Evolutionary conservation across 1,139 yeast species (phyloP).

Genomic region (Magnusiomyces magnusii): DNA sequence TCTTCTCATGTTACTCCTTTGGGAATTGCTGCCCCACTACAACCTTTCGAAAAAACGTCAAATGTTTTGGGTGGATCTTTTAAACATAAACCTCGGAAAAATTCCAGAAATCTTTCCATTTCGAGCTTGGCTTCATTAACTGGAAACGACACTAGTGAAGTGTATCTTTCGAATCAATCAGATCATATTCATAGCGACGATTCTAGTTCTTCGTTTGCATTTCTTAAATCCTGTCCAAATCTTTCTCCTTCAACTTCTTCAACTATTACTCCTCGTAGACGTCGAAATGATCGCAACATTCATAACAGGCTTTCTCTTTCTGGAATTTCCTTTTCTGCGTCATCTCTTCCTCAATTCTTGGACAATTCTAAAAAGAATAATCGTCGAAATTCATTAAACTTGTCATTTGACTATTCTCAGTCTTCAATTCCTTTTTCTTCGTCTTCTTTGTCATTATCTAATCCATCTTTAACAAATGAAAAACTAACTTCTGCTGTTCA

Average conservation of each 20-base stretch:
- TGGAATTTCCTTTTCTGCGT: not conserved
- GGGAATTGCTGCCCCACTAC: not conserved
- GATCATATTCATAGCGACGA: not conserved
- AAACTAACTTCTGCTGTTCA: not conserved
- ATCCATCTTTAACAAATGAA: too few relatives aligned
- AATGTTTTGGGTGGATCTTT: not conserved
- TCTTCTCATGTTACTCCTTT: not conserved
- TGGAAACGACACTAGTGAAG: not conserved
- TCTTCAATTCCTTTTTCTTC: not conserved
- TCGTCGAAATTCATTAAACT: not conserved
- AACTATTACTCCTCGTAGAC: not conserved
- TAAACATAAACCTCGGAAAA: not conserved
- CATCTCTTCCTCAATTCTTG: not conserved
- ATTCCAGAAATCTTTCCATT: not conserved
- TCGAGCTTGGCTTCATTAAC: not conserved
- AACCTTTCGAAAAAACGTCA: not conserved
- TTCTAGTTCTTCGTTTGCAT: not conserved
- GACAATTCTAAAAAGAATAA: not conserved
- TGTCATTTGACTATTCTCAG: not conserved
- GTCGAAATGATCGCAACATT: not conserved
- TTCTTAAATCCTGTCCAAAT: not conserved
- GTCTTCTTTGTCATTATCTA: too few relatives aligned
- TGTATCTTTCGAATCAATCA: not conserved
- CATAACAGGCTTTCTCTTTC: slow-evolving; percentile 1
- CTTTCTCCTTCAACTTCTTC: not conserved